A percentile compares a stretch with the other conserved stretches of the same genome.
These are phyloP conservation scores for Ceratobasidium sp. DNA, from an alignment of 1,284 basidiomycete genomes.

Conservation along the genomic window DNA sequence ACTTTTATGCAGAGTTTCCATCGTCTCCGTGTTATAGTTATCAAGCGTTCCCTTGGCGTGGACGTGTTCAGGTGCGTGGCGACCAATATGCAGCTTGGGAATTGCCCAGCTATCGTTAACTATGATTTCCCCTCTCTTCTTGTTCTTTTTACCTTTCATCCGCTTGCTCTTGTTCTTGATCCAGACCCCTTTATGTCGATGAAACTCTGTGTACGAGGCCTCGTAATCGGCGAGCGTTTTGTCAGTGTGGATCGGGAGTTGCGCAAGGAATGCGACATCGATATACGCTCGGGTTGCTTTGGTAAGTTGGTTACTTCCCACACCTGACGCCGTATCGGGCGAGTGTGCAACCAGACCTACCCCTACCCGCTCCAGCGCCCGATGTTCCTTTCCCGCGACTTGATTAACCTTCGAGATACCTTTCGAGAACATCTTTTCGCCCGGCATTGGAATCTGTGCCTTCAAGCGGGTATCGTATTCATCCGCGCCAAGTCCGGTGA, in stretches of 20 bases:
- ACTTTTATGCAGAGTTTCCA: conserved; percentile 35
- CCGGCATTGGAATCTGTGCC: conserved; percentile 1
- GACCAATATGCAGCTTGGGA: conserved; percentile 37
- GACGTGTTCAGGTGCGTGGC: conserved; percentile 15
- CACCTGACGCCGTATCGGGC: no score
- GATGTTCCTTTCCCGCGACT: conserved; percentile 32
- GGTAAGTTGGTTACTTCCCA: conserved; percentile 20
- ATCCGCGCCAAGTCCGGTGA: conserved; percentile 6
- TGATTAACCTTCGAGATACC: conserved; percentile 30
- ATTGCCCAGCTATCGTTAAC: conserved; percentile 24
- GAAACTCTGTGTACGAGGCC: neutral
- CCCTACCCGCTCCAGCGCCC: conserved; percentile 25
- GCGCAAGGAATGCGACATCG: conserved; percentile 33
- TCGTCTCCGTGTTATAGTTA: conserved; percentile 39
- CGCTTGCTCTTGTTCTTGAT: conserved; percentile 26
- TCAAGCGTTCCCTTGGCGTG: conserved; percentile 13
- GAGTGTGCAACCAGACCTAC: conserved; percentile 22
- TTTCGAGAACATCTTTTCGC: conserved; percentile 15
- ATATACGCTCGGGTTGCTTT: conserved; percentile 12
- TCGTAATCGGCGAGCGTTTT: conserved; percentile 22
- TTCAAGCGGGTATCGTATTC: conserved; percentile 21
- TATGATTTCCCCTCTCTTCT: conserved; percentile 9
- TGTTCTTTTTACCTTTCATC: no score
- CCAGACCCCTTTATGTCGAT: conserved; percentile 21
- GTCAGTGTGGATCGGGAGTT: conserved; percentile 17